Evolutionary conservation across 176 grass and related monocot genomes (phyloP), one percentile per base, ranked within the genome.

Genomic region (Typha latifolia): DNA sequence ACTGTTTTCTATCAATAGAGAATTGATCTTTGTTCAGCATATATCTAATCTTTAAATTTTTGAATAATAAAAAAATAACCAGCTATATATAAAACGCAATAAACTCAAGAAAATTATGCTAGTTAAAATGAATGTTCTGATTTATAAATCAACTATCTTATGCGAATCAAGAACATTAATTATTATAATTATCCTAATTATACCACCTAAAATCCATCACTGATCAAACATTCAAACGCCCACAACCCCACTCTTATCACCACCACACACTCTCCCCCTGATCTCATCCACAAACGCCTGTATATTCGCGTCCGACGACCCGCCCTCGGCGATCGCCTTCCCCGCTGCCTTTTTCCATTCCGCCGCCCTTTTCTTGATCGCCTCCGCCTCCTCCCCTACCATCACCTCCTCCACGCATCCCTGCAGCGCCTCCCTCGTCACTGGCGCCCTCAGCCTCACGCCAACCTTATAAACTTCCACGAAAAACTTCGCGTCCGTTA

Each of bases 281-380:
- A 90, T 49, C 81, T 90, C 81, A 49, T 87, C 80, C 13, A 90
- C 91, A 51, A 96, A 90, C 14, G 72, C 69, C 66, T 85, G 62
- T 2, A 96, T 70, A 70, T 83, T 51, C 2, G 10, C 29, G 56
- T 96, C 91, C 62, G 91, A 87, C 47, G 84, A 82, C 0, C 91
- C 91, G 49, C 81, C 91, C 43, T 70, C 32, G 48, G 70, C 63
- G 32, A 82, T 63, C 11, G 91, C 91, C 0, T 9, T 66, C 50
- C 43, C 26, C 3, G 86, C 66, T 47, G 66, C 78, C 47, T 59
- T 66, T 69, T 80, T 87, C 86, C 83, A 95, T 52, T 63, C 32
- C 12, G 10, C 47, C 4, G 91, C 91, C 3, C 23, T 63, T 65
- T 59, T 55, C 24, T 14, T 64, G 50, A 87, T 87, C 32, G 14